Evolutionary conservation across 208 protist species (phyloP).

Genomic region (Giardia duodenalis): DNA sequence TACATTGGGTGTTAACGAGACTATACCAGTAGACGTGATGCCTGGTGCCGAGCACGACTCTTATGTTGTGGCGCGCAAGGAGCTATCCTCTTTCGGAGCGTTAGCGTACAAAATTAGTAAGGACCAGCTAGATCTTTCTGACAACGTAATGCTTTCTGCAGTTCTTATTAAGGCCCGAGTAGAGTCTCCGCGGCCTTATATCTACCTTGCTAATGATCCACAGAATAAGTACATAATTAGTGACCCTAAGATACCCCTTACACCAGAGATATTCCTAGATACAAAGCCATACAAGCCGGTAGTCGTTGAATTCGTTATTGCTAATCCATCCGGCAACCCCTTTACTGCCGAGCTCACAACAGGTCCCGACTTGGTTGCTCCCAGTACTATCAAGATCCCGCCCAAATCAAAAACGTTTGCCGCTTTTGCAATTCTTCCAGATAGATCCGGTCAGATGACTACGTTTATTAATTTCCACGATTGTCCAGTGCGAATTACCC

Average conservation of each 20-base stretch:
- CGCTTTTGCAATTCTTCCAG: constrained; percentile 20
- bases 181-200: neutral
- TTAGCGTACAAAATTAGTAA: neutral
- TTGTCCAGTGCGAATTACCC: neutral
- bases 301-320: neutral
- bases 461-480: constrained; percentile 24
- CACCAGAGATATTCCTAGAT: neutral
- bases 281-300: constrained; percentile 24
- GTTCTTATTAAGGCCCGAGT: neutral
- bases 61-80: neutral
- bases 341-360: neutral
- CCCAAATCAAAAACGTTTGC: neutral
- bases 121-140: neutral
- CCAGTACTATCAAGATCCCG: neutral
- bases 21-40: neutral
- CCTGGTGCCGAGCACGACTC: neutral
- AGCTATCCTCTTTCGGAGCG: neutral
- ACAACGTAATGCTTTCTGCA: neutral
- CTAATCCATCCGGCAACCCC: neutral
- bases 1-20: neutral
- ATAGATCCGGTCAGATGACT: neutral
- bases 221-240: neutral
- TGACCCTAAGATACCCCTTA: neutral
- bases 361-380: neutral
- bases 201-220: constrained; percentile 10